Base-by-base conservation (phyloP, 2,329 filamentous ascomycete genomes). In the Pestalotiopsis sp. region DNA sequence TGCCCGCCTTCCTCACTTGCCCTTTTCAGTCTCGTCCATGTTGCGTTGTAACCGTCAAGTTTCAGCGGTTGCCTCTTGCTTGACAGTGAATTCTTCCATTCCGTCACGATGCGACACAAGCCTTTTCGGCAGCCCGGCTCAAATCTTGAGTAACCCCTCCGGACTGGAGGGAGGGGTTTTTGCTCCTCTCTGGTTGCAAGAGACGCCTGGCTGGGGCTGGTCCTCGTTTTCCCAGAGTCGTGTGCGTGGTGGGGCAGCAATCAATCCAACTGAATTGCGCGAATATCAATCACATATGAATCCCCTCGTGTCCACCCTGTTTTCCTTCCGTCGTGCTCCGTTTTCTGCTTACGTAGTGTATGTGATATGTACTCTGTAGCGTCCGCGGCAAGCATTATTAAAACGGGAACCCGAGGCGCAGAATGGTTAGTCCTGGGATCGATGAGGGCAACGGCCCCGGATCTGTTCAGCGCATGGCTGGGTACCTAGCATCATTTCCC, bases 51-150 rank as follows among this genome's bases (percentile, higher is more conserved):
- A 35, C 22, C 40, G 4, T 52, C 9, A 38, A 65, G 62, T 57
- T 56, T 56, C 62, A 65, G n/a, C 52, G 11, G 17, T 35, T 35
- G 30, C 30, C 35, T 39, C 14, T 13, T 26, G 26, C 60, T 38
- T 56, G 44, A 20, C 52, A 38, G 22, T 11, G 62, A 55, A 65
- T 65, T 65, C 62, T 57, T n/a, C 40, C 62, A 48, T 30, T 35
- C 62, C 62, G 62, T 65, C n/a, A 65, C 44, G 44, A 65, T 65
- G 44, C 62, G 48, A 65, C 62, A 65, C 44, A 55, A 56, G 40
- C 17, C 62, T 56, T 52, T 65, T 65, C 62, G 40, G 62, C 44
- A 55, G 48, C 44, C 62, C 62, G 62, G 62, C 62, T 65, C 30
- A 65, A 65, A 52, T 52, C 44, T 52, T n/a, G 44, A 48, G 44